Evolutionary conservation across 2,329 filamentous ascomycete species (phyloP).

Genomic region (Xylaria sp.): DNA sequence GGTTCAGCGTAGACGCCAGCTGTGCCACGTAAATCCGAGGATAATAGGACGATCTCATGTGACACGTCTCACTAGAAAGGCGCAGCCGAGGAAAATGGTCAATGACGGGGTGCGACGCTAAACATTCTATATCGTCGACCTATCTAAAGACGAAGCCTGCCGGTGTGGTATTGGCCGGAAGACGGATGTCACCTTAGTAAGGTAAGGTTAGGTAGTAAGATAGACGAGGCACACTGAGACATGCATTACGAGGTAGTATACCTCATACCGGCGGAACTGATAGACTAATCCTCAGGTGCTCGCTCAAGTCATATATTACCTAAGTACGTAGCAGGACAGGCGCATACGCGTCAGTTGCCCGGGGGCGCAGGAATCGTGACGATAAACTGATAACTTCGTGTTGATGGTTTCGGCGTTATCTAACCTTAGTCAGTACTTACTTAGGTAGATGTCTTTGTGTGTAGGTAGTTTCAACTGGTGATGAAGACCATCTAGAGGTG

Average conservation of each 20-base stretch:
- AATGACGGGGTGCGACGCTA: not conserved
- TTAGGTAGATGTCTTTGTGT: not conserved
- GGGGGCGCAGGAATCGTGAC: conserved; percentile 15
- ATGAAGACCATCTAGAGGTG: not conserved
- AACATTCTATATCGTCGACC: not conserved
- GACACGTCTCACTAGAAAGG: conserved; percentile 2
- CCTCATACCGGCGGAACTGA: not conserved
- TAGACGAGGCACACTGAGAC: conserved; percentile 18
- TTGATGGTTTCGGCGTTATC: not conserved
- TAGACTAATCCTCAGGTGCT: not conserved
- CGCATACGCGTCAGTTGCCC: conserved; percentile 1
- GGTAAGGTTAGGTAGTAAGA: not conserved
- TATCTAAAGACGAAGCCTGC: not conserved
- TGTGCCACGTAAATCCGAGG: not conserved
- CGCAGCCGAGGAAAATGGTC: conserved; percentile 6
- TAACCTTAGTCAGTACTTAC: not conserved
- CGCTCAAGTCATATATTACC: not conserved
- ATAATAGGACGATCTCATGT: not conserved
- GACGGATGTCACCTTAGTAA: not conserved
- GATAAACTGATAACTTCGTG: conserved; percentile 3
- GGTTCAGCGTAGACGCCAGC: not conserved
- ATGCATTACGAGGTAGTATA: not conserved
- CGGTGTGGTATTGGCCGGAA: not conserved
- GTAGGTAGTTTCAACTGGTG: not conserved
- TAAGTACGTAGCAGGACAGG: not conserved